These are phyloP conservation scores for Inonotus obliquus DNA, from an alignment of 1,284 basidiomycete genomes.

Conservation along the genomic window DNA sequence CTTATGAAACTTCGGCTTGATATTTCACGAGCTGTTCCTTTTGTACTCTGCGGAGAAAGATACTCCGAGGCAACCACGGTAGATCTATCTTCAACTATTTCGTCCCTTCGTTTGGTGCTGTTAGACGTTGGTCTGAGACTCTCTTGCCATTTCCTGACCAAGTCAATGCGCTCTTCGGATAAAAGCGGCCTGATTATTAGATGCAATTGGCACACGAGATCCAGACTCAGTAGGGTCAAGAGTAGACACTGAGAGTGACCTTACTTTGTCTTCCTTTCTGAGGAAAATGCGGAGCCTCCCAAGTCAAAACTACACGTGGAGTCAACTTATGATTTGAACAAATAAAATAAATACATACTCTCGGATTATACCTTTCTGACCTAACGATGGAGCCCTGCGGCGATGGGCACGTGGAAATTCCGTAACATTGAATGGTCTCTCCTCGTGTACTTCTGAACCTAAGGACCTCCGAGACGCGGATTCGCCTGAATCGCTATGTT, in stretches of 20 bases:
- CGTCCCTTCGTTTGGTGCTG: not conserved
- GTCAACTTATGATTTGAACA: not conserved
- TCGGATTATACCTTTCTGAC: not conserved
- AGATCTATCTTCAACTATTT: not conserved
- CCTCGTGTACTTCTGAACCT: not conserved
- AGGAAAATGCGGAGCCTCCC: not conserved
- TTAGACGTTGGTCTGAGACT: not conserved
- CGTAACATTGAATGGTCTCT: not conserved
- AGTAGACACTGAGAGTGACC: not conserved
- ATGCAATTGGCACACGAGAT: not conserved
- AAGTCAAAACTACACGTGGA: not conserved
- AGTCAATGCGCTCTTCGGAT: not conserved
- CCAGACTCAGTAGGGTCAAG: not conserved
- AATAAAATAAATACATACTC: not conserved
- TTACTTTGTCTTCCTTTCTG: not conserved
- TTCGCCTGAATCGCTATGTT: not conserved
- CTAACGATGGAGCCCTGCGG: not conserved
- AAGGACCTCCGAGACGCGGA: not conserved
- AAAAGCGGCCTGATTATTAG: not conserved
- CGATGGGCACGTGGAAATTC: not conserved
- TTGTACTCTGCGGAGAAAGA: not conserved
- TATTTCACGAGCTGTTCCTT: too few species aligned
- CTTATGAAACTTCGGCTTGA: not conserved
- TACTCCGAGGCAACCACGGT: not conserved
- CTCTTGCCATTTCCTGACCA: slow-evolving; percentile 2